Evolutionary conservation across 495 filamentous ascomycete genomes (phyloP).

Genomic region (Penicillium parvum): DNA sequence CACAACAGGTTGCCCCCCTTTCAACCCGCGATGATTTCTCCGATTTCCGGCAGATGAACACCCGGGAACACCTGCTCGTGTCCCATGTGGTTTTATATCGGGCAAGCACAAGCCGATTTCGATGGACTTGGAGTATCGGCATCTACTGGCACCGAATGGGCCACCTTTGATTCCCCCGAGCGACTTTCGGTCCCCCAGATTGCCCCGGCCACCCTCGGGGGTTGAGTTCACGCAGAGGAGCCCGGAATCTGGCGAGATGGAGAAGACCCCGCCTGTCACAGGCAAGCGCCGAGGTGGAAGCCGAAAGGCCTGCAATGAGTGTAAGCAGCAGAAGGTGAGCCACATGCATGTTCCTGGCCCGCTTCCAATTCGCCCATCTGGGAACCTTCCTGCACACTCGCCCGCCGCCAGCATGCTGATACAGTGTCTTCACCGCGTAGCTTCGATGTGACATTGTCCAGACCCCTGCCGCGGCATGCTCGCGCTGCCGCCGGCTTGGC

Average conservation of each 20-base stretch:
- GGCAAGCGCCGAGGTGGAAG: constrained; percentile 46
- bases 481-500: constrained; percentile 42
- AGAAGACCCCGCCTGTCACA: constrained; percentile 41
- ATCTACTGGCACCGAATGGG: constrained; percentile 38
- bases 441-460: constrained; percentile 48
- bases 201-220: constrained; percentile 33
- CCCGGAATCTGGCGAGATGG: constrained; percentile 37
- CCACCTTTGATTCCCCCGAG: constrained; percentile 31
- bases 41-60: constrained; percentile 44
- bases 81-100: constrained; percentile 34
- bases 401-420: constrained; percentile 1
- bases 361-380: neutral
- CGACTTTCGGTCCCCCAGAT: constrained; percentile 43
- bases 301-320: constrained; percentile 48
- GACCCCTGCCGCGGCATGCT: constrained; percentile 42
- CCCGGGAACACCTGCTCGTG: constrained; percentile 20
- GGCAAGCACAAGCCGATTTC: constrained; percentile 31
- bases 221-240: constrained; percentile 32
- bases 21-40: constrained; percentile 25
- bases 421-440: constrained; percentile 3
- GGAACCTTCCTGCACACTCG: neutral
- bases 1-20: neutral
- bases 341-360: constrained; percentile 8
- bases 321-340: constrained; percentile 48
- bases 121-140: constrained; percentile 43